phyloP scores from a whole-genome alignment of 768 basidiomycete genomes.

The Leccinum boreale region DNA sequence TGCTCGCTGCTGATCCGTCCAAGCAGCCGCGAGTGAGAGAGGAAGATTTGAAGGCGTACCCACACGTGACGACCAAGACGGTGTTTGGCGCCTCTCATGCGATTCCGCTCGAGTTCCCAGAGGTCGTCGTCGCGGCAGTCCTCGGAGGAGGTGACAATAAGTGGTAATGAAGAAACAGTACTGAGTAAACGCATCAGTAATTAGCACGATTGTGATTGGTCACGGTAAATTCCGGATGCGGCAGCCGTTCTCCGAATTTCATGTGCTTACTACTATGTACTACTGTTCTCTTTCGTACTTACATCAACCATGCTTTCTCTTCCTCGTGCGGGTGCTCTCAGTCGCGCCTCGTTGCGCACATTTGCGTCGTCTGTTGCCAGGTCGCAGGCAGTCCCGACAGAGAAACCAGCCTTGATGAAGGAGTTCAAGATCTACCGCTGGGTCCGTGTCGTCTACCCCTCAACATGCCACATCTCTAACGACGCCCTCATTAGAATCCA shows the following conservation, averaged over 20 bases:
- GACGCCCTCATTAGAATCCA: constrained; percentile 60
- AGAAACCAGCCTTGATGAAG: constrained; percentile 77
- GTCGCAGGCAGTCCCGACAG: constrained; percentile 44
- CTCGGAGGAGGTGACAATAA: not conserved
- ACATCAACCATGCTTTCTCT: constrained; percentile 11
- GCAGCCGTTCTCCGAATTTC: constrained; percentile 14
- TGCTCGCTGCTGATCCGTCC: constrained; percentile 15
- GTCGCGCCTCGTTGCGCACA: constrained; percentile 22
- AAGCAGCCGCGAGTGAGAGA: not conserved
- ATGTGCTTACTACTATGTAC: constrained; percentile 2
- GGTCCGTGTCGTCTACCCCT: constrained; percentile 40
- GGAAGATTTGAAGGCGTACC: constrained; percentile 5
- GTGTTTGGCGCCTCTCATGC: constrained; percentile 12
- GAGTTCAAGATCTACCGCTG: constrained; percentile 99
- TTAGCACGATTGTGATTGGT: constrained; percentile 18
- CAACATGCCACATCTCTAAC: not conserved
- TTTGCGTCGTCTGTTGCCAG: constrained; percentile 30
- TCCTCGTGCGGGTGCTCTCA: constrained; percentile 4
- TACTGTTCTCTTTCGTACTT: not conserved
- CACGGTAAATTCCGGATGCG: constrained; percentile 15
- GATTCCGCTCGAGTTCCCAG: constrained; percentile 14
- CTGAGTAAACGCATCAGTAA: too few species aligned
- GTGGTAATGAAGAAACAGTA: too few species aligned
- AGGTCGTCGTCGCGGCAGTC: constrained; percentile 12
- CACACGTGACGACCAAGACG: not conserved